Base-by-base conservation (phyloP, 2,329 filamentous ascomycete genomes). In the Alternaria burnsii region DNA sequence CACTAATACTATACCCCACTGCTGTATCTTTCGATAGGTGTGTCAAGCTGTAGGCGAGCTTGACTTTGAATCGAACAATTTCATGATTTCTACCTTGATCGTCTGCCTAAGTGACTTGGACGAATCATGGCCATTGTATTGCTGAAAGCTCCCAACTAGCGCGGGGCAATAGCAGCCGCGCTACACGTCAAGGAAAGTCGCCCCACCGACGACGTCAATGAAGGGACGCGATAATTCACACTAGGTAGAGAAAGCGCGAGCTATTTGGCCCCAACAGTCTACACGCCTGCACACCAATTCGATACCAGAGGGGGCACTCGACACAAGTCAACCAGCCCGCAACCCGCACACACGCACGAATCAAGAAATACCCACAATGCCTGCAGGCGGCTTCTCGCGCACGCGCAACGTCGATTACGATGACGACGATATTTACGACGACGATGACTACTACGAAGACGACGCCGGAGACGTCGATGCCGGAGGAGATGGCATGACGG, bases 361-460 rank as follows among this genome's bases (percentile, higher is more conserved):
- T 4, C 22, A 41, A 34, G 38, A 16, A 34, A 7, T 24, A 30
- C 32, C 18, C 26, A 32, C 32, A 20, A 77, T 77, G 75, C 71
- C 72, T 18, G 69, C 73, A 10, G 69, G 73, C 34, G 76, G 77
- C 44, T 72, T 77, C 60, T 80, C 80, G 43, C 77, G 82, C 69
- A 78, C 82, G 52, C 82, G 83, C 67, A 82, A 81, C 55, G 70
- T 84, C 40, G 79, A 74, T 58, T 83, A 82, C 66, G 81, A 84
- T 51, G 81, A 82, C 28, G 83, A 85, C 63, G 85, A 87, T 65
- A 62, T 84, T 14, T 84, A 85, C 70, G 80, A 82, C 61, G 83
- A 84, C 61, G 83, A 84, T 30, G 80, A 82, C 11, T 78, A 78
- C 34, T 76, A 68, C 11, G 78, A 71, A 20, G 76, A 76, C 60